These are phyloP conservation scores for Bruguiera sexangula DNA, from an alignment of 345 rosid species.

Conservation along the genomic window DNA sequence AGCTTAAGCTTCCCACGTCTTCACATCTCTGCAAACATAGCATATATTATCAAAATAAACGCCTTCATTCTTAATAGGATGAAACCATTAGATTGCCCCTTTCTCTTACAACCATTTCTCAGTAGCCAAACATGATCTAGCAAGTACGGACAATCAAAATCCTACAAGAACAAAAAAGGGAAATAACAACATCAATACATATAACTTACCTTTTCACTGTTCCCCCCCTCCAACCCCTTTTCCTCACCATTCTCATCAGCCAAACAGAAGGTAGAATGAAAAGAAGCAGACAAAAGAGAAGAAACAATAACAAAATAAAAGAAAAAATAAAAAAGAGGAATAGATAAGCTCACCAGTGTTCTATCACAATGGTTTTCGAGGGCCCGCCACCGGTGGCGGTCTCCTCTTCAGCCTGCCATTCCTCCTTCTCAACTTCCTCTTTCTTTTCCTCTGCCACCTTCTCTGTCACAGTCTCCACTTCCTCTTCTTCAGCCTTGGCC, in stretches of 20 bases:
- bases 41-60: no score
- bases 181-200: no score
- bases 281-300: not conserved
- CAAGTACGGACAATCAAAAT: no score
- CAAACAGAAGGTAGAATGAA: not conserved
- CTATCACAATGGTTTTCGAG: not conserved
- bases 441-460: constrained; percentile 1
- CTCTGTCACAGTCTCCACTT: constrained; percentile 2
- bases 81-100: no score
- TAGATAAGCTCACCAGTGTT: not conserved
- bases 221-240: not conserved
- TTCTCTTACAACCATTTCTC: no score
- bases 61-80: no score
- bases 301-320: no score
- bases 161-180: no score
- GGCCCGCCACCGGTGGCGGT: not conserved
- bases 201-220: no score
- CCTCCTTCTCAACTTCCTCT: not conserved
- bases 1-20: no score
- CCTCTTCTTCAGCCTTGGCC: constrained; percentile 17
- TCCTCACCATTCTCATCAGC: not conserved
- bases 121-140: no score
- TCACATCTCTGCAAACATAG: no score
- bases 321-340: not conserved
- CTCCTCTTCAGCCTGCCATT: constrained; percentile 11